Evolutionary conservation across 2,329 filamentous ascomycete species (phyloP).

Genomic region (Exophiala xenobiotica): DNA sequence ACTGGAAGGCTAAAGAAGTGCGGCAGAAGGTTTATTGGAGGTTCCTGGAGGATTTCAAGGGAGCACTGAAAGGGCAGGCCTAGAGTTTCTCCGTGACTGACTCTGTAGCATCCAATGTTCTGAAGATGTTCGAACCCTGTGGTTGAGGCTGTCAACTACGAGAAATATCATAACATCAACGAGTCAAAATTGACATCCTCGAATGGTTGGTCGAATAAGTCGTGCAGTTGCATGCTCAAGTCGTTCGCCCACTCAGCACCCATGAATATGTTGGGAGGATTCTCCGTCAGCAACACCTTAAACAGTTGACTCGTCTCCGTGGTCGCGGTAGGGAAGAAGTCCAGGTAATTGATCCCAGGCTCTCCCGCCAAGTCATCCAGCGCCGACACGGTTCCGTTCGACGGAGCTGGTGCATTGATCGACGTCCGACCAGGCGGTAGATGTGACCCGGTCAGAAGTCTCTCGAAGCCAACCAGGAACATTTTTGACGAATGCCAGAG

Average conservation of each 20-base stretch:
- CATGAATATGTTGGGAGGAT: slow-evolving; percentile 2
- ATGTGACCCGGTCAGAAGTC: slow-evolving; percentile 7
- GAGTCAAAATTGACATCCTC: background rate
- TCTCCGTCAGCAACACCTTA: background rate
- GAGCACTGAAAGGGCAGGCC: slow-evolving; percentile 4
- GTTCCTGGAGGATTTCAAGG: slow-evolving; percentile 19
- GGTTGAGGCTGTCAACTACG: no score
- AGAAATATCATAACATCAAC: background rate
- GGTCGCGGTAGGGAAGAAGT: slow-evolving; percentile 1
- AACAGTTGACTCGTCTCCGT: background rate
- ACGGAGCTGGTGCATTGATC: slow-evolving; percentile 48
- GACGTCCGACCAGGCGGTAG: background rate
- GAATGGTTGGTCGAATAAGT: slow-evolving; percentile 1
- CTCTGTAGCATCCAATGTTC: no score
- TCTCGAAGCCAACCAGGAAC: slow-evolving; percentile 35
- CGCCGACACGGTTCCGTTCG: slow-evolving; percentile 51
- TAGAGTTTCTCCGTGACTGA: background rate
- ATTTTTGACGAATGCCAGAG: slow-evolving; percentile 42
- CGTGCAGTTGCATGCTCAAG: background rate
- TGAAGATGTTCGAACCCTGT: no score
- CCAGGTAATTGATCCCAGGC: background rate
- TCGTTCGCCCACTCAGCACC: background rate
- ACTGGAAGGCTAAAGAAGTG: slow-evolving; percentile 17
- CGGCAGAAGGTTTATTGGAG: slow-evolving; percentile 16
- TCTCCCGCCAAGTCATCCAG: slow-evolving; percentile 36